These are phyloP conservation scores for Glaciozyma antarctica DNA, from an alignment of 768 basidiomycete genomes.

Conservation along the genomic window DNA sequence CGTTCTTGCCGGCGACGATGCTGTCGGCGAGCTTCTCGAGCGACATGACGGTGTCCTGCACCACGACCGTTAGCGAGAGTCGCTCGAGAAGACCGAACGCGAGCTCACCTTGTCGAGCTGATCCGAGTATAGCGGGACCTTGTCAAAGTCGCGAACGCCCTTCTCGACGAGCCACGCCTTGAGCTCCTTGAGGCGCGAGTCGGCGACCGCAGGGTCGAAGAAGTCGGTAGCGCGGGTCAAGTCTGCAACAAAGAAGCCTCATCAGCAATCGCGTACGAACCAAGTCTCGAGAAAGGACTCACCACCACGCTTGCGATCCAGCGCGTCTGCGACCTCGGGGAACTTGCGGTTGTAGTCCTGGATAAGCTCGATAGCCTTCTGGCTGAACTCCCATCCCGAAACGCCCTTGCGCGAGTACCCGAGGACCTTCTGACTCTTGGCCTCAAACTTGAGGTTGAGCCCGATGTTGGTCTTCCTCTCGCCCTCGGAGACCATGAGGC, in stretches of 20 bases:
- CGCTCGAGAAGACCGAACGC: neutral
- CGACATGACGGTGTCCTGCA: conserved; percentile 62
- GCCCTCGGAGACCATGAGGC: conserved; percentile 68
- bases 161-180: conserved; percentile 76
- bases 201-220: conserved; percentile 46
- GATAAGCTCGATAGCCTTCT: conserved; percentile 70
- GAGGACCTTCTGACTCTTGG: conserved; percentile 82
- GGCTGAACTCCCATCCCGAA: conserved; percentile 84
- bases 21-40: conserved; percentile 68
- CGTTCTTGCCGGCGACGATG: conserved; percentile 54
- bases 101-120: conserved; percentile 69
- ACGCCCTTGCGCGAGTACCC: conserved; percentile 81
- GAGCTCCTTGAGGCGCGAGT: conserved; percentile 64
- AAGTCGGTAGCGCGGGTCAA: conserved; percentile 59
- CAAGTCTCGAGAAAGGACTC: conserved; percentile 5
- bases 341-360: conserved; percentile 65
- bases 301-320: conserved; percentile 46
- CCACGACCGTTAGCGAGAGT: neutral
- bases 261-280: neutral
- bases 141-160: conserved; percentile 81
- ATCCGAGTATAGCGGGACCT: conserved; percentile 83
- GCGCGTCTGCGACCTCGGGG: conserved; percentile 67
- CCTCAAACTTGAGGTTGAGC: conserved; percentile 91
- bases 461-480: conserved; percentile 84
- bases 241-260: conserved; percentile 44